These are phyloP conservation scores for Eucalyptus curtisii DNA, from an alignment of 345 rosid species.

Conservation along the genomic window DNA sequence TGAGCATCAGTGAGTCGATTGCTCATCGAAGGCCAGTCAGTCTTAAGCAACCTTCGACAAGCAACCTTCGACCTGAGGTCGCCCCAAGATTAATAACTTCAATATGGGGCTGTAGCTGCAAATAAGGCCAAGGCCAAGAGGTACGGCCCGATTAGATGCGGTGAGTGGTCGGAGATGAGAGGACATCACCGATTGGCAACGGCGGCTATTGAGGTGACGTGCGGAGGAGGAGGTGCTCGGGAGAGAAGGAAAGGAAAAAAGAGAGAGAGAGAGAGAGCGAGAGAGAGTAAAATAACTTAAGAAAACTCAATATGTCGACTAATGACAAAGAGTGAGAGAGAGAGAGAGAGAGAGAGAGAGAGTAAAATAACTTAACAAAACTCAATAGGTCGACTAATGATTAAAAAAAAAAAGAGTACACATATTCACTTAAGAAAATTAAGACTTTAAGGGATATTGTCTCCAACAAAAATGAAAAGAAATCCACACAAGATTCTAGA, in stretches of 20 bases:
- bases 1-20: not conserved
- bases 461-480: not conserved
- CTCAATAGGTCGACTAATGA: not conserved
- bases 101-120: fast-evolving
- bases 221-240: not conserved
- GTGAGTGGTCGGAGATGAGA: too few species aligned
- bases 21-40: fast-evolving
- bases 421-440: not conserved
- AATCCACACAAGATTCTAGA: not conserved
- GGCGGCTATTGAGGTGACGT: fast-evolving
- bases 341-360: too few species aligned
- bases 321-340: too few species aligned
- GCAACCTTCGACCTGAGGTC: not conserved
- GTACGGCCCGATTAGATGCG: too few species aligned
- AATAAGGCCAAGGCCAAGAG: not conserved
- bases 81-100: fast-evolving
- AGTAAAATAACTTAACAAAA: too few species aligned
- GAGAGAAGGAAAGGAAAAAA: not conserved
- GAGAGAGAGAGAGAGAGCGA: too few species aligned
- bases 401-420: not conserved
- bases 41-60: not conserved
- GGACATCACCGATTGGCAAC: not conserved
- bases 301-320: not conserved
- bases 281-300: too few species aligned
- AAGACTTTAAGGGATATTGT: not conserved